Evolutionary conservation across 176 grass and related monocot species (phyloP), one percentile per base, ranked within the genome.

Genomic region (Coix lacrymajobi): DNA sequence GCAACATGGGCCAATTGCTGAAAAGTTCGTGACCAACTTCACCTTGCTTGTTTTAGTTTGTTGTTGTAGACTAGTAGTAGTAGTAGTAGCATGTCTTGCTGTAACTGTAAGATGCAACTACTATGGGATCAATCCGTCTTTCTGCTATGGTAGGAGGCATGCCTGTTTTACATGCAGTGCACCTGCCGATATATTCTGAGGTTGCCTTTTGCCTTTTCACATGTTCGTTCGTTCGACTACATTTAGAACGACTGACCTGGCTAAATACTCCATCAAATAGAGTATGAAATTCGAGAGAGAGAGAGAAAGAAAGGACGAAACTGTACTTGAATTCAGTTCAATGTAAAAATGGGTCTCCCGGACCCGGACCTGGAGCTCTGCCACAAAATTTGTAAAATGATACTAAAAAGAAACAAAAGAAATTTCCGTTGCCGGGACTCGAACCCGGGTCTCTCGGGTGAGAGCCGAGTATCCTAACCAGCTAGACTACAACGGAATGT

Each of bases 381-480:
- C 5, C 48, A 20, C 4, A 11, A 52, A 52, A 51, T 51, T 51
- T 51, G 48, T 51, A 19, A 51, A 51, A 51, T 19, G 48, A 19
- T 51, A 19, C 4, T 33, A 51, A 49, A 44, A n/a, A 43, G 14
- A 16, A 52, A 49, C 16, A 20, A 8, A 52, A n/a, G n/a, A 52
- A 49, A 1, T 6, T 2, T 93, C 88, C 78, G 81, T 97, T 89
- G 88, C 86, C 83, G 84, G 94, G 88, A 93, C 94, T 97, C 49
- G 81, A 91, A 93, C 88, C 86, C 86, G 86, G 82, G 91, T 86
- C 89, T 92, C 85, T 97, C 79, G 78, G 83, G 84, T 91, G 88
- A 92, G 92, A 92, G 88, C 90, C 83, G 85, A 97, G 86, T 89
- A 92, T 92, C 95, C 95, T 94, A 91, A 94, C 86, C 73, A 88